These are phyloP conservation scores for Herpetospermum pedunculosum DNA, from an alignment of 306 rosid species.

Conservation along the genomic window DNA sequence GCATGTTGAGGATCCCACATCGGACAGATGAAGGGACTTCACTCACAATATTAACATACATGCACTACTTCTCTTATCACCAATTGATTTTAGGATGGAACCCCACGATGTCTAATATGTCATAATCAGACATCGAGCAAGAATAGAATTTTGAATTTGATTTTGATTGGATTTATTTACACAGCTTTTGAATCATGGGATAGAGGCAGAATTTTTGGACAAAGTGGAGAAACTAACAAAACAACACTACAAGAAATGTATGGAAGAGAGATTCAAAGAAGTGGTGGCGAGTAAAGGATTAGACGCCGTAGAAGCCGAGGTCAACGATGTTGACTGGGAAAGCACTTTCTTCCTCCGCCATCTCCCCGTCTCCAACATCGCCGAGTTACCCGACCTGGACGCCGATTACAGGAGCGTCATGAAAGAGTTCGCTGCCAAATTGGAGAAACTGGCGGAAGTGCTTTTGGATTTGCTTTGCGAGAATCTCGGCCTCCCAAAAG, in stretches of 20 bases:
- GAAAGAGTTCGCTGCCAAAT: constrained; percentile 62
- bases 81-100: no score
- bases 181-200: constrained; percentile 60
- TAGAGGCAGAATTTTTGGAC: constrained; percentile 59
- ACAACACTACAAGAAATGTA: constrained; percentile 56
- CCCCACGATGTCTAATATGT: no score
- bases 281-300: constrained; percentile 42
- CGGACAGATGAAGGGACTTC: no score
- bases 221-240: constrained; percentile 62
- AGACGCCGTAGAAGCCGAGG: constrained; percentile 46
- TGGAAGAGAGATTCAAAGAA: constrained; percentile 69
- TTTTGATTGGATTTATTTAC: not conserved
- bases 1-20: no score
- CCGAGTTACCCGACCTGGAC: constrained; percentile 50
- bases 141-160: not conserved
- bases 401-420: constrained; percentile 62
- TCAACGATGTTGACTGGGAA: constrained; percentile 82
- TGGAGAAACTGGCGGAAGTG: constrained; percentile 64
- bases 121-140: no score
- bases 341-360: constrained; percentile 63
- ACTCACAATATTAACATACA: no score
- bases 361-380: constrained; percentile 64
- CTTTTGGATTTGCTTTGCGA: constrained; percentile 74
- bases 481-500: constrained; percentile 75
- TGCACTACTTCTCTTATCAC: no score